Evolutionary conservation across 1,284 basidiomycete genomes (phyloP).

Genomic region (Vanrija humicola): DNA sequence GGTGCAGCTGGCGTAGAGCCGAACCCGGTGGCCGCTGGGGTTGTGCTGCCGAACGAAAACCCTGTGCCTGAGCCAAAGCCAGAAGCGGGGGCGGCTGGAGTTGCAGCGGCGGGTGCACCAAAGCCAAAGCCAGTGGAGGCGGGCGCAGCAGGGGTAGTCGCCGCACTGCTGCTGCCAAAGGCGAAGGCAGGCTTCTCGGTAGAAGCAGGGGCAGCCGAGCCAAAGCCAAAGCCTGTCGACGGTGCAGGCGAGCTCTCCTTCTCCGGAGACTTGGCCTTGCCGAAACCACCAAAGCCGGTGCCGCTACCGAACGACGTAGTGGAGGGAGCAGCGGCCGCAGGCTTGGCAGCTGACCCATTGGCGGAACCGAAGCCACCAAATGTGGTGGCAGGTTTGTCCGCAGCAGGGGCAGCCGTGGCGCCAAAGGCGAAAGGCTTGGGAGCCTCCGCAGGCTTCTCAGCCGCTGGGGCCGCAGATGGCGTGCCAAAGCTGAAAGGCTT

Average conservation of each 20-base stretch:
- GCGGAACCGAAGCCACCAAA: too few relatives aligned
- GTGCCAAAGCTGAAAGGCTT: constrained; percentile 19
- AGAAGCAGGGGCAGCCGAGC: constrained; percentile 6
- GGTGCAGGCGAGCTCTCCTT: too few relatives aligned
- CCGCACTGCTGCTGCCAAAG: constrained; percentile 8
- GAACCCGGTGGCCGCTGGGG: not conserved
- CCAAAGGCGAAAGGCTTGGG: constrained; percentile 18
- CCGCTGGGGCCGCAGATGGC: constrained; percentile 5
- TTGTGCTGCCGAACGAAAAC: not conserved
- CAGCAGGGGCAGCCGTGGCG: constrained; percentile 3
- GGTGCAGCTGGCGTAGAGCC: not conserved
- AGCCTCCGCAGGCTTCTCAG: constrained; percentile 14
- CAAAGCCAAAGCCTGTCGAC: constrained; percentile 1
- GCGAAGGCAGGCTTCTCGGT: constrained; percentile 15
- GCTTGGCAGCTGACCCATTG: constrained; percentile 1
- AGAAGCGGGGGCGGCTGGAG: not conserved
- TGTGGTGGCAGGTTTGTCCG: constrained; percentile 8
- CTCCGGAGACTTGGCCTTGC: constrained; percentile 13
- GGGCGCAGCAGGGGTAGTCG: not conserved
- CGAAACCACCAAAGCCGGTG: not conserved
- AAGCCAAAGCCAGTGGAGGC: constrained; percentile 15
- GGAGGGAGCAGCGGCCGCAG: not conserved
- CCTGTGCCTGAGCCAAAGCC: constrained; percentile 3
- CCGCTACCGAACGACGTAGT: constrained; percentile 1
- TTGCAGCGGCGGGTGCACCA: constrained; percentile 2